Base-by-base conservation (phyloP, 805 yeast species). In the Tetrapisispora iriomotensis region DNA sequence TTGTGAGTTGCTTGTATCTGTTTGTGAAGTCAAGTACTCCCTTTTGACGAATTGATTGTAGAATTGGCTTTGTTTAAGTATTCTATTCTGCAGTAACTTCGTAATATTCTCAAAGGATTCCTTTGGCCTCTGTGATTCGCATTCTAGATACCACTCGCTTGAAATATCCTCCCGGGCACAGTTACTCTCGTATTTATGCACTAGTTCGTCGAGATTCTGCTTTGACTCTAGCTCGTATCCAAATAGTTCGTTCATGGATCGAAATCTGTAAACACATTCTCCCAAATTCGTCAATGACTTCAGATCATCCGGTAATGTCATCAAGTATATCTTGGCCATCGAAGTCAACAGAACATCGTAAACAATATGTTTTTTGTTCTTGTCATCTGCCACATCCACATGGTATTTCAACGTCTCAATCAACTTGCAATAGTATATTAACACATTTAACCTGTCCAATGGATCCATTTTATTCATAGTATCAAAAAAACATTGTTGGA, bases 401-500 rank as follows among this genome's bases (percentile, higher is more conserved):
- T 23, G 12, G 12, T 33, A 33, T 15, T 33, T 33, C 8, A 33
- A 23, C 17, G 26, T 33, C 17, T 33, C 36, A 12, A 33, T 23
- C 28, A 33, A 15, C 27, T 33, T 31, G 1, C 18, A 12, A 26
- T 45, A 45, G 32, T 37, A 37, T 3, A 37, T 30, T 37, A 60
- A 36, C 8, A 51, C 49, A 33, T 53, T 46, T 33, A 61, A 36
- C 37, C 64, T 43, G 33, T 58, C 66, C 30, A 54, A 41, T 12
- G 54, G 41, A 37, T 53, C 56, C 51, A 51, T 49, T 46, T 64
- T 47, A 57, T 38, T 30, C 22, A 50, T 41, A 1, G 56, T 51
- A 26, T 54, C 61, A 10, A 58, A 38, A n/a, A 58, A 34, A 42
- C 62, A 56, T 38, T 56, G 61, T 32, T 58, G 60, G 43, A 58